These are phyloP conservation scores for Heteromeles arbutifolia DNA, from an alignment of 306 rosid species.

Conservation along the genomic window DNA sequence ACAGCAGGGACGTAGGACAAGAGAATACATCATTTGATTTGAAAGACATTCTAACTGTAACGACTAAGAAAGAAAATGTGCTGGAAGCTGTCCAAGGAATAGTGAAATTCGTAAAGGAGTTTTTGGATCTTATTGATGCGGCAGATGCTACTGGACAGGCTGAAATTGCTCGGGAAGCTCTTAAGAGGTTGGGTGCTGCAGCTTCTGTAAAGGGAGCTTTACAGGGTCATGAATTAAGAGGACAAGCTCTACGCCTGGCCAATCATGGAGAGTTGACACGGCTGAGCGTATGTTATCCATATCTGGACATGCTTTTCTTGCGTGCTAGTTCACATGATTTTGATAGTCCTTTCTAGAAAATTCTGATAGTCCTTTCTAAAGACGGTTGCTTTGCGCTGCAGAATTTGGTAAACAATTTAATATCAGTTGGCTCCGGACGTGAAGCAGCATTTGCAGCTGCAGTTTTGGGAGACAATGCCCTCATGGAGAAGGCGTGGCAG, in stretches of 20 bases:
- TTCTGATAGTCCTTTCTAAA: background rate
- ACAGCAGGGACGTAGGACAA: slow-evolving; percentile 84
- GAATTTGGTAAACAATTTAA: slow-evolving; percentile 77
- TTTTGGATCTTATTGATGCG: slow-evolving; percentile 94
- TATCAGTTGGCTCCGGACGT: slow-evolving; percentile 86
- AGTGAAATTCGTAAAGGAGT: slow-evolving; percentile 87
- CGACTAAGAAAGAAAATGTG: slow-evolving; percentile 68
- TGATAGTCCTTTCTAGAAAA: background rate
- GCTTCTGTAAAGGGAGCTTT: slow-evolving; percentile 93
- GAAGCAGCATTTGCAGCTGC: slow-evolving; percentile 98
- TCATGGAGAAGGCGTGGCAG: slow-evolving; percentile 99
- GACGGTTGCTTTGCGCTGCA: slow-evolving; percentile 33
- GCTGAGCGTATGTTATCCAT: slow-evolving; percentile 59
- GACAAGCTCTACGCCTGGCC: slow-evolving; percentile 85
- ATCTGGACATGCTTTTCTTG: slow-evolving; percentile 7
- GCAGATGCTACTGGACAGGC: slow-evolving; percentile 99
- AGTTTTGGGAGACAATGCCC: slow-evolving; percentile 92
- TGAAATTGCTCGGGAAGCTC: slow-evolving; percentile 97
- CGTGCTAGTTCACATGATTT: background rate
- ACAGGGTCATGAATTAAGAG: slow-evolving; percentile 86
- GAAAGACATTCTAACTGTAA: slow-evolving; percentile 85
- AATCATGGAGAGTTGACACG: slow-evolving; percentile 96
- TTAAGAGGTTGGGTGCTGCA: slow-evolving; percentile 91
- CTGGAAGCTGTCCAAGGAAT: slow-evolving; percentile 93
- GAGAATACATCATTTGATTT: slow-evolving; percentile 76